Evolutionary conservation across 495 filamentous ascomycete genomes (phyloP), one percentile per base, ranked within the genome.

Genomic region (Aspergillus diversus): DNA sequence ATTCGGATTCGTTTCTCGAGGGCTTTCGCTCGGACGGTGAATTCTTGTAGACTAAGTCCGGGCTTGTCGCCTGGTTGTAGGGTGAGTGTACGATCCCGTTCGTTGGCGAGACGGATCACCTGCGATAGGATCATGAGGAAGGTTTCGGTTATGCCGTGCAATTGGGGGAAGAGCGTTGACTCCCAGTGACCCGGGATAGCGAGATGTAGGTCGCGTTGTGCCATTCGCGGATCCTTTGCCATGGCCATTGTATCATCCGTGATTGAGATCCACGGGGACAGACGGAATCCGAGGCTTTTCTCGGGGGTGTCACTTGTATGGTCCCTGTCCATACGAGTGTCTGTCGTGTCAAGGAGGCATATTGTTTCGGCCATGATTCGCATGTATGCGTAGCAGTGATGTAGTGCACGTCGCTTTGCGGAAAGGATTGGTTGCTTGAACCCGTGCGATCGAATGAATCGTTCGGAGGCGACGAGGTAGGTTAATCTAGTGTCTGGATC

Each of bases 311-410:
- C 46, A 8, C 17, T 15, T 0, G 16, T 49, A 1, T 11, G 5
- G 16, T 49, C 46, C 0, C 2, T 21, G 7, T 7, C 15, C 17
- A 15, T 16, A 4, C 4, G 3, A 5, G 7, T 15, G 12, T n/a
- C 4, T 4, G 46, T 49, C 15, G 17, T n/a, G n/a, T 43, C 39
- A n/a, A 8, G 27, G 58, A 43, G 34, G 33, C 61, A 61, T 1
- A 61, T 68, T 39, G 57, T 68, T 27, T 68, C 66, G 2, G 66
- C 61, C 57, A 68, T 61, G 13, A 64, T 64, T 0, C 66, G 66
- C 34, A 64, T 7, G 7, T 46, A 68, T 43, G 61, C 55, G 37
- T 68, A 68, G 39, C 61, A 55, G 39, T 68, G 66, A 31, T 68
- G 66, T 0, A 68, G 39, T 27, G 54, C 27, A 11, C 66, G 66